These are phyloP conservation scores for Acer negundo DNA, from an alignment of 345 rosid genomes.

Conservation along the genomic window DNA sequence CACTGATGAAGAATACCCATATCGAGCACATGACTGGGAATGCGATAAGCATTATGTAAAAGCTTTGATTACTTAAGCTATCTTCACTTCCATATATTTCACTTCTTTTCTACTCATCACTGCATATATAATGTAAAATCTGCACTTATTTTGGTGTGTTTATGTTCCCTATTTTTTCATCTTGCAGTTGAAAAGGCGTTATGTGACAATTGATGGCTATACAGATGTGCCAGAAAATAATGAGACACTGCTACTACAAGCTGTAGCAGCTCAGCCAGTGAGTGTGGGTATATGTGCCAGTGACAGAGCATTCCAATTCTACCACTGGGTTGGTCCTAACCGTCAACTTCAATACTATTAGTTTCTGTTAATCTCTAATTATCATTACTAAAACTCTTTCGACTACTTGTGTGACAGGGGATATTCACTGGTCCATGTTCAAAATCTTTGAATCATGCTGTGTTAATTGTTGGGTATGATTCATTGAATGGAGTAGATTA, in stretches of 20 bases:
- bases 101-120: background rate
- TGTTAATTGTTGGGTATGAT: slow-evolving; percentile 83
- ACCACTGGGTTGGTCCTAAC: slow-evolving; percentile 64
- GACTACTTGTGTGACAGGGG: slow-evolving; percentile 51
- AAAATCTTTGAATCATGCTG: slow-evolving; percentile 83
- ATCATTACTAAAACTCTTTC: slow-evolving; percentile 8
- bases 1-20: slow-evolving; percentile 82
- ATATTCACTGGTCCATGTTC: slow-evolving; percentile 89
- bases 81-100: background rate
- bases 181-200: slow-evolving; percentile 58
- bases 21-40: slow-evolving; percentile 43
- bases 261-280: slow-evolving; percentile 84
- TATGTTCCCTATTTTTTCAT: background rate
- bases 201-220: slow-evolving; percentile 81
- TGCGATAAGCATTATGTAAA: slow-evolving; percentile 74
- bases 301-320: slow-evolving; percentile 86
- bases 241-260: slow-evolving; percentile 56
- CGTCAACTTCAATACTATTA: slow-evolving; percentile 1
- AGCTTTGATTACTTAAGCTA: slow-evolving; percentile 3
- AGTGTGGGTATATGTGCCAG: slow-evolving; percentile 96
- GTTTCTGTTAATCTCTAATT: background rate
- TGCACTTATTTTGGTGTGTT: slow-evolving; percentile 3
- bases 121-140: background rate
- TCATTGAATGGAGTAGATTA: slow-evolving; percentile 75
- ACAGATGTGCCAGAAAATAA: slow-evolving; percentile 54